These are phyloP conservation scores for Mycena indigotica DNA, from an alignment of 768 basidiomycete species.

Conservation along the genomic window DNA sequence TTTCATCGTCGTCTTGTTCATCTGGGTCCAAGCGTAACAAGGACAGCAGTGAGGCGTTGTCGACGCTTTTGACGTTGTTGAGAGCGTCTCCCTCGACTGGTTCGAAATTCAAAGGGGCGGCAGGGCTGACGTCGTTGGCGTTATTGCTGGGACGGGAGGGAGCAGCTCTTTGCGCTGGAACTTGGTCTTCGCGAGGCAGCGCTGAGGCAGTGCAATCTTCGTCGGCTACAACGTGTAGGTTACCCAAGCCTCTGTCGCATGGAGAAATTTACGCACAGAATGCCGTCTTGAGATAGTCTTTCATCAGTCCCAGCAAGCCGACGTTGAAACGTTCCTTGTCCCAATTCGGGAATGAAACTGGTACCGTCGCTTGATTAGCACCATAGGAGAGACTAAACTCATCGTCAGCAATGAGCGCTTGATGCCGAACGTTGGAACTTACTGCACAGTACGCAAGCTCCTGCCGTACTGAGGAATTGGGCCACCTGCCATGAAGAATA, in stretches of 20 bases:
- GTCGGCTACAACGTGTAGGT: not conserved
- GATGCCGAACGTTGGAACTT: not conserved
- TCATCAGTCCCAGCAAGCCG: not conserved
- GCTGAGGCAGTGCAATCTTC: not conserved
- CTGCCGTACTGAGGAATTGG: constrained; percentile 7
- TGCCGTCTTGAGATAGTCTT: not conserved
- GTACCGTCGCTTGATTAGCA: not conserved
- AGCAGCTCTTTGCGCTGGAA: too few species aligned
- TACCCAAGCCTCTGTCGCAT: not conserved
- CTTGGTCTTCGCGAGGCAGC: not conserved
- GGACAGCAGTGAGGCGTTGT: too few species aligned
- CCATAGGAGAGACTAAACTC: not conserved
- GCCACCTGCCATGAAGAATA: constrained; percentile 1
- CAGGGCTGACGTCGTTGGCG: too few species aligned
- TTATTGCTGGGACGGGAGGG: too few species aligned
- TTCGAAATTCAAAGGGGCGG: too few species aligned
- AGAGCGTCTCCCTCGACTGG: too few species aligned
- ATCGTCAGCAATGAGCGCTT: not conserved
- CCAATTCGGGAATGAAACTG: not conserved
- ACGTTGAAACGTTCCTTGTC: not conserved
- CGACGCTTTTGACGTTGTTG: too few species aligned
- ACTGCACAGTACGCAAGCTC: constrained; percentile 4
- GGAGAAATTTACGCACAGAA: not conserved
- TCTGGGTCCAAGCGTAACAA: too few species aligned
- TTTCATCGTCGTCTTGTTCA: too few species aligned